Evolutionary conservation across 2,329 filamentous ascomycete species (phyloP), one percentile per base, ranked within the genome.

Genomic region (Hypoxylon sp.): DNA sequence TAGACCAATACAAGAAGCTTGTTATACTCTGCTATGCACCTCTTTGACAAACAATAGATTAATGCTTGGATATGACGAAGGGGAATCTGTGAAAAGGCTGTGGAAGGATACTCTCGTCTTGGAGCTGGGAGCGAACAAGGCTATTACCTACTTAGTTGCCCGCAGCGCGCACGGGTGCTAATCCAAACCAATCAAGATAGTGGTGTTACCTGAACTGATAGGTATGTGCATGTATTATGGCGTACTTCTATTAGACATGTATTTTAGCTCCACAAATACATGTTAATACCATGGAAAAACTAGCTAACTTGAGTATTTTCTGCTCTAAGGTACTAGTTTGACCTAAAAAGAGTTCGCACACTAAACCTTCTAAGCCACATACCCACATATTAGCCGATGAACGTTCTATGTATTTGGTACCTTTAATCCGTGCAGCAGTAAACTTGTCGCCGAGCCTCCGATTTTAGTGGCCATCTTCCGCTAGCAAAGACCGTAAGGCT

Each of bases 81-180:
- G 40, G 36, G 12, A 46, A 31, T 23, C 29, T 38, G 48, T 46
- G 13, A 35, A 47, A n/a, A 16, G 13, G 32, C 9, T 25, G 36
- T 17, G 29, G 52, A 44, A 55, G 43, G 52, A 53, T 45, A 58
- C 38, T 56, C 44, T 52, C 19, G 49, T 42, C 38, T 35, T 20
- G 9, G 43, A 52, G 55, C 51, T 55, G 41, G 51, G 44, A 52
- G 37, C 29, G 44, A 46, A 49, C 56, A 59, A 59, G 56, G 56
- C 53, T n/a, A n/a, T n/a, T n/a, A n/a, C n/a, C n/a, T 54, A 35
- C 21, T 25, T 54, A 26, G 35, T 12, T 55, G 46, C 53, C 52
- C 56, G 53, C 53, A 55, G 44, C 47, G 41, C 35, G 43, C 45
- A 43, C 50, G 40, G 31, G 17, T 32, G 37, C 47, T 42, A 58